Base-by-base conservation (phyloP, 805 yeast species). In the Barnettozyma californica region DNA sequence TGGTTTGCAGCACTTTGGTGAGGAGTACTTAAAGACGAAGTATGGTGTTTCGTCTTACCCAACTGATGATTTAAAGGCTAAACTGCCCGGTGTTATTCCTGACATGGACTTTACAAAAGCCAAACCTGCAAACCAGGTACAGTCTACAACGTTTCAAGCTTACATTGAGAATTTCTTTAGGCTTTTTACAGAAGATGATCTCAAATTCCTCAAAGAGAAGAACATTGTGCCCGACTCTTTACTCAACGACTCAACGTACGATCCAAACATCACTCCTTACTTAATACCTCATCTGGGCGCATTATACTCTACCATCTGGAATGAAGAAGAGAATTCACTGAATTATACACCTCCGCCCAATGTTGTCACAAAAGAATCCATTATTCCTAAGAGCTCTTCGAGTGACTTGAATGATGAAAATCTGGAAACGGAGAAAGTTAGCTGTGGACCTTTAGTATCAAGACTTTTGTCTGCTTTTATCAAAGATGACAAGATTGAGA, bases 41-140 rank as follows among this genome's bases (percentile, higher is more conserved):
- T 89, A 83, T 59, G 96, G 87, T 4, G 99, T 94, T 14, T 87
- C 94, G 0, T 81, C 91, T n/a, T 94, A 81, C 63, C 99, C 99
- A 0, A 78, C 82, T 29, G 73, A 74, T 36, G 96, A 91, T 61
- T 69, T 94, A 41, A 73, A 80, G 54, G 84, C 81, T 47, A 66
- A 85, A 52, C 70, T 94, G 27, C 96, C 99, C 0, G 99, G 99
- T 3, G 80, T 74, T 33, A 83, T 90, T 23, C 99, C 99, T 10
- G 82, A 87, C 63, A 77, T 75, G 48, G 98, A 94, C 66, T 89
- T 87, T 48, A 83, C 96, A 5, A 80, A 81, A 53, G 80, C 83
- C 13, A 92, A 91, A 60, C 91, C 91, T 18, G 68, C 89, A 2
- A 92, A 89, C 65, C 99, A 94, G 68, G 94, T 92, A 16, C 97